Base-by-base conservation (phyloP, 2,329 filamentous ascomycete species). In the Aspergillus fischeri region DNA sequence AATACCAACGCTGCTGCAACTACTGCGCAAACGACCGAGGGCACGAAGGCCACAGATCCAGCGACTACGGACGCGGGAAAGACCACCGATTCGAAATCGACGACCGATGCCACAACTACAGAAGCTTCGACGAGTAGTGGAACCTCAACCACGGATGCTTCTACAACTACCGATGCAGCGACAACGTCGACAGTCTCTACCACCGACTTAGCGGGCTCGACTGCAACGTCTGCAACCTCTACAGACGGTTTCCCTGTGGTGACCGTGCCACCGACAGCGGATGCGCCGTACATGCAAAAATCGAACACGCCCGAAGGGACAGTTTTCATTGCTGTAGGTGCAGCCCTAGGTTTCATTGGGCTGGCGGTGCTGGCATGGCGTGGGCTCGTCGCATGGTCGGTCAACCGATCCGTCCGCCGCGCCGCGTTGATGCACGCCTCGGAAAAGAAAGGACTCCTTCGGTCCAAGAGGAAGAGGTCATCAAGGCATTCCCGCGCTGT, bases 281-380 rank as follows among this genome's bases (percentile, higher is more conserved):
- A 88, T 68, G 94, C 94, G 4, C 92, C 93, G 17, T 99, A 91
- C 72, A 96, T 97, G 91, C 88, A 92, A 70, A 86, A 88, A 67
- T 95, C 92, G 0, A 87, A 77, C 53, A 81, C 92, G 10, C 94
- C 94, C 2, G 90, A 97, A 68, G 94, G 94, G 54, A 97, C 93
- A 3, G 89, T 99, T 58, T 99, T 99, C 78, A 99, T 99, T 67
- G 89, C 87, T 24, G 94, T 97, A 1, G 94, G 94, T 49, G 89
- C 92, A 27, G 88, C 91, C 28, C 83, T 99, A 6, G 94, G 91
- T 17, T 88, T 92, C 63, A 85, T 97, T 62, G 91, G 86, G 10
- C 79, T 91, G 8, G 86, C 86, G n/a, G 85, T 97, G 48, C 81
- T 99, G 11, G 81, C 89, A 57, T 99, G 94, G 94, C 90, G 93